Evolutionary conservation across 768 basidiomycete genomes (phyloP).

Genomic region (Trametes gibbosa): DNA sequence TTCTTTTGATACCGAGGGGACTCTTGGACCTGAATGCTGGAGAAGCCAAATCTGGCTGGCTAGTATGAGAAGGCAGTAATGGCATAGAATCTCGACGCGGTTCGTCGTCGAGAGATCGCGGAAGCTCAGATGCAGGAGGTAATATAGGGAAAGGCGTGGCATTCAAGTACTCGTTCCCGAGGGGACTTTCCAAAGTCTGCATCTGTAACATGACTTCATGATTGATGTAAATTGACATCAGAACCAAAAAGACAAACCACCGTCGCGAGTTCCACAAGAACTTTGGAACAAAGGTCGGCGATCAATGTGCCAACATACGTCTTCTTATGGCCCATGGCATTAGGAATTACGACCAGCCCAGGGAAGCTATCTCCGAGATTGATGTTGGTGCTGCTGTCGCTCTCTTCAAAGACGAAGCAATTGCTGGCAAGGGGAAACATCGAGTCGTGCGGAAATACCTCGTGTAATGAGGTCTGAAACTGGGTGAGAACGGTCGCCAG

Average conservation of each 20-base stretch:
- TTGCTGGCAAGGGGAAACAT: constrained; percentile 77
- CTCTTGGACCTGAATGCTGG: constrained; percentile 27
- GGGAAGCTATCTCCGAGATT: constrained; percentile 55
- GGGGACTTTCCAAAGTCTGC: constrained; percentile 73
- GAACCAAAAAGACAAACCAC: constrained; percentile 52
- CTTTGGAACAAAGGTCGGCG: constrained; percentile 84
- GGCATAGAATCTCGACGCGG: constrained; percentile 43
- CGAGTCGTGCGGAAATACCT: constrained; percentile 63
- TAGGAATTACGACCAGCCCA: constrained; percentile 77
- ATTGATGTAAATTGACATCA: background rate
- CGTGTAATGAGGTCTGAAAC: constrained; percentile 61
- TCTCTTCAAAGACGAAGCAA: constrained; percentile 84
- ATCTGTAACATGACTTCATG: constrained; percentile 43
- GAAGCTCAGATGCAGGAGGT: constrained; percentile 60
- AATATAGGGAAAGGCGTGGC: constrained; percentile 60
- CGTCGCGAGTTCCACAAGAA: constrained; percentile 81
- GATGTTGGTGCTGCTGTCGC: constrained; percentile 50
- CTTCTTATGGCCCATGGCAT: constrained; percentile 83
- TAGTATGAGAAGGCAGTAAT: constrained; percentile 48
- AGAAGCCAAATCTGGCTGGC: constrained; percentile 52
- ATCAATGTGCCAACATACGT: constrained; percentile 85
- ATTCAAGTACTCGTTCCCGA: constrained; percentile 85
- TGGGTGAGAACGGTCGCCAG: constrained; percentile 55
- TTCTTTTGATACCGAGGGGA: constrained; percentile 46
- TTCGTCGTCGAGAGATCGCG: constrained; percentile 50